Conservation (phyloP, 768 basidiomycete species). For the Xanthoconium purpureum region DNA sequence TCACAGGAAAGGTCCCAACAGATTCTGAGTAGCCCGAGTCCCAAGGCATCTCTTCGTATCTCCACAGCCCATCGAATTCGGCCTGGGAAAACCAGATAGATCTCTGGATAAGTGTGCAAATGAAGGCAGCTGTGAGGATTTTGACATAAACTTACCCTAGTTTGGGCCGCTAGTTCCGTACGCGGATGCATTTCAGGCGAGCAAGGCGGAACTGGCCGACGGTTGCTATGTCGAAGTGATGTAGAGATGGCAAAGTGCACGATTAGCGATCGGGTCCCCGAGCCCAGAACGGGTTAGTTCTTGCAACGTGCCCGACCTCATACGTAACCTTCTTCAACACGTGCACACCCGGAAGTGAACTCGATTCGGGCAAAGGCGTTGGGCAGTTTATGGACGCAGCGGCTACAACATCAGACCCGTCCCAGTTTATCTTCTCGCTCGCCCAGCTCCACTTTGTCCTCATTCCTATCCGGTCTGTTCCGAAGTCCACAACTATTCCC, state of each 20-base stretch:
- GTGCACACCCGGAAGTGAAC: slow-evolving; percentile 27
- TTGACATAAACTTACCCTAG: slow-evolving; percentile 24
- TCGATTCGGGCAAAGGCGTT: slow-evolving; percentile 13
- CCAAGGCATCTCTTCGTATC: slow-evolving; percentile 26
- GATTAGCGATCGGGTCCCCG: slow-evolving; percentile 28
- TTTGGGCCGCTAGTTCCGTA: slow-evolving; percentile 12
- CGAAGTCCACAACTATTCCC: slow-evolving; percentile 4
- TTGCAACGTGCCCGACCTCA: slow-evolving; percentile 21
- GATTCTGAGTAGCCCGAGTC: slow-evolving; percentile 11
- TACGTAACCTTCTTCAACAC: slow-evolving; percentile 26
- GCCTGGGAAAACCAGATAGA: slow-evolving; percentile 23
- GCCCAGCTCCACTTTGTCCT: slow-evolving; percentile 1
- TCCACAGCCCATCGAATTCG: slow-evolving; percentile 21
- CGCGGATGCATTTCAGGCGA: slow-evolving; percentile 4
- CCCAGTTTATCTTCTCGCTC: slow-evolving; percentile 14
- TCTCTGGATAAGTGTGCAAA: slow-evolving; percentile 15
- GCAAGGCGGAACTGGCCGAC: slow-evolving; percentile 9
- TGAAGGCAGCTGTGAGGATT: slow-evolving; percentile 11
- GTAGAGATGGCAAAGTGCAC: slow-evolving; percentile 7
- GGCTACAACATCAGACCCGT: slow-evolving; percentile 17
- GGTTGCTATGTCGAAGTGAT: slow-evolving; percentile 27
- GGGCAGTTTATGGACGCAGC: slow-evolving; percentile 8
- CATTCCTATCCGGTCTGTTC: slow-evolving; percentile 12
- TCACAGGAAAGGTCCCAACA: slow-evolving; percentile 21
- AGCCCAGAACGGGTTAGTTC: slow-evolving; percentile 22